Evolutionary conservation across 2,329 filamentous ascomycete species (phyloP).

Genomic region (Colletotrichum graminicola): DNA sequence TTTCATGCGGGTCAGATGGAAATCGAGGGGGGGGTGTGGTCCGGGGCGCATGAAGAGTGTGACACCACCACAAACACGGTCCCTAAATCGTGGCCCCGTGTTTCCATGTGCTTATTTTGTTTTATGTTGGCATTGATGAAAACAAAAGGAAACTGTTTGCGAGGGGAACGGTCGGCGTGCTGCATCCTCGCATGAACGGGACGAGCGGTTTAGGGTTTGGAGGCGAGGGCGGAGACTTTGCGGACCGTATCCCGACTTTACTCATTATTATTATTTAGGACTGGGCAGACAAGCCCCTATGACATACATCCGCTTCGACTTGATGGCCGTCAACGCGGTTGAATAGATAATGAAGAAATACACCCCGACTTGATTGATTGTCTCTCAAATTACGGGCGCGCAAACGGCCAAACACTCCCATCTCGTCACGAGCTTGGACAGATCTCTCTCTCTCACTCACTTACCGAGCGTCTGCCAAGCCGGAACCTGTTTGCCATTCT

Average conservation of each 20-base stretch:
- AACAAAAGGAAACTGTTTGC: too few species aligned
- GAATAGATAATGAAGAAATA: neutral
- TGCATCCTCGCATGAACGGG: conserved; percentile 11
- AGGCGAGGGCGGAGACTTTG: conserved; percentile 6
- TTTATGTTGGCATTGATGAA: neutral
- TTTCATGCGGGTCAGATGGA: too few species aligned
- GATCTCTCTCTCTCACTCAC: too few species aligned
- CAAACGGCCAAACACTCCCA: neutral
- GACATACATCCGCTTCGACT: neutral
- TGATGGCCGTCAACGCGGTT: neutral
- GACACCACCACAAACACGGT: neutral
- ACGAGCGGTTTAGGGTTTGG: neutral
- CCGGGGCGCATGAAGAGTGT: neutral
- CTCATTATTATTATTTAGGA: neutral
- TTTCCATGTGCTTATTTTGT: neutral
- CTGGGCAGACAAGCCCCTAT: neutral
- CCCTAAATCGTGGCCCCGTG: neutral
- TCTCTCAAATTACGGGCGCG: neutral
- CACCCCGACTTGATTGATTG: neutral
- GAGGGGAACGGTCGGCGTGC: neutral
- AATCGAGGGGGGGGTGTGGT: too few species aligned
- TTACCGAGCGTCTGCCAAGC: neutral
- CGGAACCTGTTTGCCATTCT: neutral
- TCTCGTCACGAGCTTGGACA: neutral
- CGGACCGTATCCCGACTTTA: neutral